These are phyloP conservation scores for Parietaria judaica DNA, from an alignment of 306 rosid genomes.

Conservation along the genomic window DNA sequence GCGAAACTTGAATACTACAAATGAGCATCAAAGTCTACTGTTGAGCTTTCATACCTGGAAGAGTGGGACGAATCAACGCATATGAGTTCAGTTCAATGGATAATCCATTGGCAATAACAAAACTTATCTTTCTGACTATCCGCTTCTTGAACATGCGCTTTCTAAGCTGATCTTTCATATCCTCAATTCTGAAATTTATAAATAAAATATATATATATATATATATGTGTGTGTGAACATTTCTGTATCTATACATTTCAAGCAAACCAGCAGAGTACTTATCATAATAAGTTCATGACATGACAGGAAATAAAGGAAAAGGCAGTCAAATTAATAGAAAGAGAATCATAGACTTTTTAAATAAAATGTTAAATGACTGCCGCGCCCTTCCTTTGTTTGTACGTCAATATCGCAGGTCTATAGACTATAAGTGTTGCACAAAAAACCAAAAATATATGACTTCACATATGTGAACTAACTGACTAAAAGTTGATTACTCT, in stretches of 20 bases:
- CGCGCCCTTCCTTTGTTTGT: too few relatives aligned
- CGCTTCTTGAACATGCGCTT: constrained; percentile 91
- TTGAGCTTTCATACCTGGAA: constrained; percentile 48
- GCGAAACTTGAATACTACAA: constrained; percentile 14
- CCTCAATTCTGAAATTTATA: constrained; percentile 60
- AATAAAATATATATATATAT: background rate
- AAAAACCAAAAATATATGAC: too few relatives aligned
- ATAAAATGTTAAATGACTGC: too few relatives aligned
- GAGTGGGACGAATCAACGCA: constrained; percentile 82
- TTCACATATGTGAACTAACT: background rate
- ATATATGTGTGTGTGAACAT: background rate
- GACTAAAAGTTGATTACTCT: background rate
- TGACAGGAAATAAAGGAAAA: too few relatives aligned
- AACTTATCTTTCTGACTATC: constrained; percentile 49
- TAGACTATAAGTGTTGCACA: too few relatives aligned
- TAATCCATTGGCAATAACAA: constrained; percentile 54
- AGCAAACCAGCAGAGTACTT: background rate
- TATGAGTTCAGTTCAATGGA: constrained; percentile 66
- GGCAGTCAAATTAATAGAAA: too few relatives aligned
- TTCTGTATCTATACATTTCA: background rate
- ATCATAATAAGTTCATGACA: background rate
- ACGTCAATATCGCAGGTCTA: too few relatives aligned
- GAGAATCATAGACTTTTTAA: too few relatives aligned
- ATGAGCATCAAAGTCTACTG: constrained; percentile 15
- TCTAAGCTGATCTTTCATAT: constrained; percentile 84